Evolutionary conservation across 305 asterid species (phyloP).

Genomic region (Rubia tinctorum): DNA sequence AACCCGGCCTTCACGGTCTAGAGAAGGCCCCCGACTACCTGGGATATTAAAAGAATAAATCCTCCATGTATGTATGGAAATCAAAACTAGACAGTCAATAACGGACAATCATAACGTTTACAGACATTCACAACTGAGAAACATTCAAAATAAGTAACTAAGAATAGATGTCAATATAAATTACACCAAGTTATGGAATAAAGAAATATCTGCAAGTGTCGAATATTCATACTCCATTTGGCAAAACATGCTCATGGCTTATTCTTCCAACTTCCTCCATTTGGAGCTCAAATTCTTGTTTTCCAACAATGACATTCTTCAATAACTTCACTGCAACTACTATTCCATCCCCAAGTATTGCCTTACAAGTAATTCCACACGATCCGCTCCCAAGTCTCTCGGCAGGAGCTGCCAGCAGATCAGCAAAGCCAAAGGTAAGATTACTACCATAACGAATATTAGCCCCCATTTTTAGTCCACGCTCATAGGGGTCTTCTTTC

Average conservation of each 20-base stretch:
- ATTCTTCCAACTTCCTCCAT: conserved; percentile 53
- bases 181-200: too few species aligned
- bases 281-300: conserved; percentile 53
- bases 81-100: too few species aligned
- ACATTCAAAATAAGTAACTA: too few species aligned
- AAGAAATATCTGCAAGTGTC: too few species aligned
- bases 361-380: conserved; percentile 52
- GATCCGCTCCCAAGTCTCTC: conserved; percentile 75
- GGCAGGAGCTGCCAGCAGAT: conserved; percentile 62
- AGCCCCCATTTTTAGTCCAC: conserved; percentile 32
- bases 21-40: background rate
- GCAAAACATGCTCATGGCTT: conserved; percentile 50
- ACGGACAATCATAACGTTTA: too few species aligned
- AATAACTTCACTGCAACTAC: conserved; percentile 51
- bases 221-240: too few species aligned
- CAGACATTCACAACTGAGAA: too few species aligned
- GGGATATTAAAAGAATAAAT: background rate
- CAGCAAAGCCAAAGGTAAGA: conserved; percentile 59
- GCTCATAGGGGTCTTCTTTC: conserved; percentile 24
- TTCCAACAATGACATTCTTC: conserved; percentile 43
- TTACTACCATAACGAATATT: conserved; percentile 45
- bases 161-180: too few species aligned
- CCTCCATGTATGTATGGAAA: too few species aligned
- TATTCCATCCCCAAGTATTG: conserved; percentile 50
- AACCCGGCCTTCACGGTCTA: background rate